phyloP scores from a whole-genome alignment of 305 asterid species.

The Rubia peregrina region DNA sequence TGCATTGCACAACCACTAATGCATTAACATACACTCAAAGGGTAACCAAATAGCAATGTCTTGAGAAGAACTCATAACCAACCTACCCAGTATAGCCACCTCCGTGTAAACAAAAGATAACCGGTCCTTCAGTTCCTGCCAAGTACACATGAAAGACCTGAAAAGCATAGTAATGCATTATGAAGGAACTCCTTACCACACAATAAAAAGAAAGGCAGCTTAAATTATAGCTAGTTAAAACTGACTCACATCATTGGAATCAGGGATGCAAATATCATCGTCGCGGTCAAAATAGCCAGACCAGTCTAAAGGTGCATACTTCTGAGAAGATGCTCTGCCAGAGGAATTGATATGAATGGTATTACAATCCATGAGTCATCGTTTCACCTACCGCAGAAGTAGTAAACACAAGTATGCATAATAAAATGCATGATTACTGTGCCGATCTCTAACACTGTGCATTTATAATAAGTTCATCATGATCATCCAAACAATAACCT shows the following conservation, averaged over 20 bases:
- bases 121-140: slow-evolving; percentile 89
- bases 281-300: slow-evolving; percentile 63
- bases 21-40: background rate
- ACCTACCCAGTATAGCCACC: slow-evolving; percentile 95
- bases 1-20: background rate
- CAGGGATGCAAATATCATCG: slow-evolving; percentile 68
- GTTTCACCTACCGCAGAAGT: background rate
- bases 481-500: background rate
- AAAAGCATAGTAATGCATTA: slow-evolving; percentile 22
- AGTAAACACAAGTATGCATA: background rate
- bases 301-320: slow-evolving; percentile 81
- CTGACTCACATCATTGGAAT: slow-evolving; percentile 60
- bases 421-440: background rate
- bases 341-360: slow-evolving; percentile 11
- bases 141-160: slow-evolving; percentile 84
- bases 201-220: background rate
- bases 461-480: background rate
- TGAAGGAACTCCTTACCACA: slow-evolving; percentile 14
- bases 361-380: slow-evolving; percentile 8
- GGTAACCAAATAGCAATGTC: background rate
- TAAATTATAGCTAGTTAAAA: slow-evolving; percentile 13
- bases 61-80: slow-evolving; percentile 14
- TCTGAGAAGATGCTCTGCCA: slow-evolving; percentile 61
- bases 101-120: slow-evolving; percentile 88
- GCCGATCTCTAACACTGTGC: background rate